phyloP scores from a whole-genome alignment of 495 filamentous ascomycete species.

The Penicillium verhagenii region DNA sequence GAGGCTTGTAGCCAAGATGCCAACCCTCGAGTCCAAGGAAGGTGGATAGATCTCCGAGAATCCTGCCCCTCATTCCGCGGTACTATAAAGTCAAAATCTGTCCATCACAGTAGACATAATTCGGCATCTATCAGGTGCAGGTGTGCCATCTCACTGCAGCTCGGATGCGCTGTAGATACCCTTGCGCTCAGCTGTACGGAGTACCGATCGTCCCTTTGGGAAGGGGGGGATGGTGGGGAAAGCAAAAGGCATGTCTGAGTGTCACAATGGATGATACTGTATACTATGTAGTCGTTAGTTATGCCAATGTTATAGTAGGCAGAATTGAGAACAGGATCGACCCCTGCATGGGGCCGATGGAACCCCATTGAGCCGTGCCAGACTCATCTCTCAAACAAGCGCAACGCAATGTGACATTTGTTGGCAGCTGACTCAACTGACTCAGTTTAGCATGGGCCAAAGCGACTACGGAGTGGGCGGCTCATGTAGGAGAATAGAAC shows the following conservation, averaged over 20 bases:
- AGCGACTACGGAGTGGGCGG: no score
- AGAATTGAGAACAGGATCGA: constrained; percentile 16
- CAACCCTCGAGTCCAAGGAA: neutral
- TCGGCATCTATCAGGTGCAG: neutral
- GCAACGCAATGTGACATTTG: neutral
- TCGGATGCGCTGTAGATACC: constrained; percentile 16
- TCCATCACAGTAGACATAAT: neutral
- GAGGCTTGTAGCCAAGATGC: neutral
- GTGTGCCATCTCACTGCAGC: constrained; percentile 28
- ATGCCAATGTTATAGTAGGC: neutral
- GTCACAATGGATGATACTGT: constrained; percentile 13
- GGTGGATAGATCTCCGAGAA: neutral
- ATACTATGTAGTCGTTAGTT: neutral
- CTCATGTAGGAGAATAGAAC: no score
- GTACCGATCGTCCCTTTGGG: constrained; percentile 16
- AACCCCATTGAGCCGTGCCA: neutral
- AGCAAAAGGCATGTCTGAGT: constrained; percentile 19
- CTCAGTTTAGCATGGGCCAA: neutral
- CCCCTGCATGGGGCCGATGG: constrained; percentile 20
- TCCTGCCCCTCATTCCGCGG: neutral
- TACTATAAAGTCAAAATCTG: constrained; percentile 3
- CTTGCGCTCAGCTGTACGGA: constrained; percentile 16
- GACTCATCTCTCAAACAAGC: neutral
- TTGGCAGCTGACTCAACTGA: constrained; percentile 1
- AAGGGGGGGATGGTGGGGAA: constrained; percentile 1